A percentile compares a stretch with the other conserved stretches of the same genome.
Conservation (phyloP, 805 yeast genomes). For the Lachancea mirantina region DNA sequence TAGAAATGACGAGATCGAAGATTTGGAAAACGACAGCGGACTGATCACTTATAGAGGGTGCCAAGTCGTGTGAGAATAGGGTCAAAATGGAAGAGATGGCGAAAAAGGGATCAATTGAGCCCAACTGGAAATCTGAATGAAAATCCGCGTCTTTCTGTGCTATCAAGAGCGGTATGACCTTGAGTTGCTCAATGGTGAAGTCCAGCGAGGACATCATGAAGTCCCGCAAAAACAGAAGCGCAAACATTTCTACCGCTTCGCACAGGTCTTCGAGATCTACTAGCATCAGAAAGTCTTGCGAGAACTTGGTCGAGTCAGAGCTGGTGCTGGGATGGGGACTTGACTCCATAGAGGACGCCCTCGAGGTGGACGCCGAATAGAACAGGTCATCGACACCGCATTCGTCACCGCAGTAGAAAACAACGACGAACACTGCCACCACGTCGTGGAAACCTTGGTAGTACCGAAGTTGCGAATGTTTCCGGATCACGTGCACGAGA, state of each 20-base stretch:
- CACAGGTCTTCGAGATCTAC: conserved; percentile 31
- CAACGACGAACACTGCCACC: conserved; percentile 56
- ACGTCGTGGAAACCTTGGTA: conserved; percentile 94
- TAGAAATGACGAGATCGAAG: conserved; percentile 63
- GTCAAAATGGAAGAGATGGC: conserved; percentile 76
- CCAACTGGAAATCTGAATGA: conserved; percentile 29
- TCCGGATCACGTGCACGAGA: conserved; percentile 50
- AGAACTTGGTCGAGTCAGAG: conserved; percentile 14
- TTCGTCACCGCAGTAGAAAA: conserved; percentile 31
- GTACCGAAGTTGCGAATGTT: conserved; percentile 57
- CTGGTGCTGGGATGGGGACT: conserved; percentile 11
- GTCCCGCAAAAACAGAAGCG: conserved; percentile 66
- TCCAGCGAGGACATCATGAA: conserved; percentile 70
- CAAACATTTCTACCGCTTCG: conserved; percentile 45
- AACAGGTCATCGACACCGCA: conserved; percentile 9
- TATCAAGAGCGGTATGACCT: conserved; percentile 58
- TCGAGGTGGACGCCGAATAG: conserved; percentile 19
- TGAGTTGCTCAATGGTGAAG: conserved; percentile 58
- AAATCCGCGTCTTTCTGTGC: conserved; percentile 41
- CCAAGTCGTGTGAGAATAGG: conserved; percentile 64
- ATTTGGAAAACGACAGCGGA: conserved; percentile 45
- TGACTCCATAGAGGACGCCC: conserved; percentile 6
- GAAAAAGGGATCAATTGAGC: conserved; percentile 50
- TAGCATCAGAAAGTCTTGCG: conserved; percentile 8
- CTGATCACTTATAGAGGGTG: conserved; percentile 22